Evolutionary conservation across 768 basidiomycete genomes (phyloP), one percentile per base, ranked within the genome.

Genomic region (Termitomyces sp.): DNA sequence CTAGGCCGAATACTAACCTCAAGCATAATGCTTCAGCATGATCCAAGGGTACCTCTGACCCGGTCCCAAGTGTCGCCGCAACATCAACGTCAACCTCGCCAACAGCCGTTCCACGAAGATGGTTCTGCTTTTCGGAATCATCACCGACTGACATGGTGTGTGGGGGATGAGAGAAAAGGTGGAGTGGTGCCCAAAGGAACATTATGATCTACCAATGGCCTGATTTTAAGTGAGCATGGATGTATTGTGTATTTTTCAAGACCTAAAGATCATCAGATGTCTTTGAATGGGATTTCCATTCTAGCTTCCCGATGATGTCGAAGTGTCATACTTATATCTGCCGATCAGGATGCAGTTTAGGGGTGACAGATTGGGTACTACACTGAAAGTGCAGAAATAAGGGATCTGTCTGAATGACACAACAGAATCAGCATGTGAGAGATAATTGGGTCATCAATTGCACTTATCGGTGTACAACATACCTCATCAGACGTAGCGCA

Each of bases 51-150:
- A 64, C 66, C 52, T 80, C 74, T 22, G 70, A 72, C 53, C 76
- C 77, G 18, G 72, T 66, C 27, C 70, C 69, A 49, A 87, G 66
- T 44, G 72, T 63, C 23, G 86, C 86, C 2, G 81, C 86, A n/a
- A 80, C 76, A 64, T 88, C 86, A 60, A 85, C 70, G 50, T 83
- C 77, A 11, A 64, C 53, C 31, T 64, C 64, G 16, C 64, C 58
- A 53, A 76, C 72, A 27, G 66, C 58, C 25, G 60, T 63, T n/a
- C 64, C 56, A 31, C 59, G 60, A 18, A 65, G 61, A 22, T 57
- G 58, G n/a, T 49, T 53, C 35, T 62, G 60, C 63, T 76, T 76
- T 57, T 74, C 73, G 3, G 73, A 73, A 40, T 68, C 60, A 38
- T 68, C 69, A 59, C 74, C 76, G 58, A 63, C 64, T 20, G 71